Evolutionary conservation across 202 grass and related monocot genomes (phyloP).

Genomic region (Dendrocalamus latiflorus): DNA sequence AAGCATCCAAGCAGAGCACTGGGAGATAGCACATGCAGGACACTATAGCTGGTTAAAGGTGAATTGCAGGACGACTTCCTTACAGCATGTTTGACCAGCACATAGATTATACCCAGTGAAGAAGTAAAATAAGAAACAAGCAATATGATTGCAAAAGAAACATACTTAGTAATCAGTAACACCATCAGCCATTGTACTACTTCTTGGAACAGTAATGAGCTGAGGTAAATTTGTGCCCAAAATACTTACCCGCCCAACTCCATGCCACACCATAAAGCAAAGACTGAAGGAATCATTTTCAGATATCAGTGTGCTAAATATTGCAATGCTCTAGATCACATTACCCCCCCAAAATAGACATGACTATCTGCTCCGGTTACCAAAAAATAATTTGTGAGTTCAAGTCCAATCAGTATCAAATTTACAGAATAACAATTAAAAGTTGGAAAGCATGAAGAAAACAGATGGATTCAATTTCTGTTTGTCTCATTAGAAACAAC

Average conservation of each 20-base stretch:
- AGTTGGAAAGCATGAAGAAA: background rate
- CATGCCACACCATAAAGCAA: background rate
- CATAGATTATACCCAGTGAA: no score
- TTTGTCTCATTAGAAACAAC: constrained; percentile 2
- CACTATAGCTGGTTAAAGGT: background rate
- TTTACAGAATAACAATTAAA: background rate
- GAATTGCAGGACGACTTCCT: constrained; percentile 1
- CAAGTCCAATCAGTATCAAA: background rate
- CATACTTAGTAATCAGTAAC: background rate
- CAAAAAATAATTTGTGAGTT: background rate
- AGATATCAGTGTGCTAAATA: background rate
- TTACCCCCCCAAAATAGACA: background rate
- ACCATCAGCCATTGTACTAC: background rate
- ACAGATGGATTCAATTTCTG: background rate
- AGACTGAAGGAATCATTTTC: background rate
- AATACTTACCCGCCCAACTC: background rate
- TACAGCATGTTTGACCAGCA: constrained; percentile 54
- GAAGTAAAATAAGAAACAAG: constrained; percentile 66
- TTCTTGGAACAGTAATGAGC: background rate
- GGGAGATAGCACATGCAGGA: constrained; percentile 25
- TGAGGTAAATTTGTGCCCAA: background rate
- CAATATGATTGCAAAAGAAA: background rate
- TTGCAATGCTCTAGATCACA: background rate
- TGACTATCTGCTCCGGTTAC: background rate
- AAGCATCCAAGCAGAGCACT: constrained; percentile 38